A percentile compares a stretch with the other conserved stretches of the same genome.
phyloP scores from a whole-genome alignment of 345 rosid species.

The Salix koriyanagi region DNA sequence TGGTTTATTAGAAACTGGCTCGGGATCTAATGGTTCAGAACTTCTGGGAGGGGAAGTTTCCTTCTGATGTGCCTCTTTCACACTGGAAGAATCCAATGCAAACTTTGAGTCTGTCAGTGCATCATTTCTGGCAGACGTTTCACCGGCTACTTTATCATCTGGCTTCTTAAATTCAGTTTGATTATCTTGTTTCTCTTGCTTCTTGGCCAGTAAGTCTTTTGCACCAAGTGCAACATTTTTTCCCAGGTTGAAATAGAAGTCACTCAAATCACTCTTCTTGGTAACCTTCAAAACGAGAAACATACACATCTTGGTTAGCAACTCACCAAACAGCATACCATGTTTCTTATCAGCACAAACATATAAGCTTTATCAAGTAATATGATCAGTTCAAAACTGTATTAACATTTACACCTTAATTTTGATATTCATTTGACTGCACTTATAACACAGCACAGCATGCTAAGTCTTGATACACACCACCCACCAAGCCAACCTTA shows the following conservation, averaged over 20 bases:
- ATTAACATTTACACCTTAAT: not conserved
- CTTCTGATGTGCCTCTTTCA: slow-evolving; percentile 20
- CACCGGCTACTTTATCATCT: slow-evolving; percentile 29
- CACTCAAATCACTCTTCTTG: slow-evolving; percentile 77
- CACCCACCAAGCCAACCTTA: not conserved
- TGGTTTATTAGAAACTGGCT: slow-evolving; percentile 17
- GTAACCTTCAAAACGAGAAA: slow-evolving; percentile 55
- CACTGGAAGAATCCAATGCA: slow-evolving; percentile 16
- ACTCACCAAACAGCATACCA: not conserved
- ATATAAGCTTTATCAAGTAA: not conserved
- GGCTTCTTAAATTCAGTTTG: slow-evolving; percentile 36
- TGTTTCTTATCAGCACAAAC: not conserved
- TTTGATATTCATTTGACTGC: not conserved
- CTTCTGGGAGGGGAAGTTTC: slow-evolving; percentile 30
- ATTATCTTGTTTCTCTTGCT: slow-evolving; percentile 47
- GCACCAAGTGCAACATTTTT: slow-evolving; percentile 87
- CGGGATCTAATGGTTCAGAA: slow-evolving; percentile 29
- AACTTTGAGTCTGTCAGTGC: slow-evolving; percentile 18
- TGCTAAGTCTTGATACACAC: not conserved
- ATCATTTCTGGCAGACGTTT: slow-evolving; percentile 16
- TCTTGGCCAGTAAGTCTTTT: slow-evolving; percentile 32
- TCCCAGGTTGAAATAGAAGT: slow-evolving; percentile 74
- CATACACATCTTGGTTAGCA: not conserved
- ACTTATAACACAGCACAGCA: not conserved
- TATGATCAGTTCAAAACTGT: not conserved